Evolutionary conservation across 2,329 filamentous ascomycete species (phyloP).

Genomic region (Colletotrichum lupini): DNA sequence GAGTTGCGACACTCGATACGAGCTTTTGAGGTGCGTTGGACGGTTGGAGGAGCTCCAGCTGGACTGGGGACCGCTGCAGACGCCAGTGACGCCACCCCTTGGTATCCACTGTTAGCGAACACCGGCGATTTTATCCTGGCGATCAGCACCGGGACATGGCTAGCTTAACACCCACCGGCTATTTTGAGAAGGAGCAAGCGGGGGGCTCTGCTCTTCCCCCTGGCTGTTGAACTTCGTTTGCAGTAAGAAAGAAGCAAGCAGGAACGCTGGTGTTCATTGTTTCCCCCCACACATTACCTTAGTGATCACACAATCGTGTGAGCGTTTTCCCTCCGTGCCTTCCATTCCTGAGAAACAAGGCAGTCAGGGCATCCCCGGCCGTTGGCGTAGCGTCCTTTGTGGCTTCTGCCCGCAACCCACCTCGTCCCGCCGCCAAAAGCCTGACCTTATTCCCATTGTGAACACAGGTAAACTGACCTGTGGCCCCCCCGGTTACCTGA

Average conservation of each 20-base stretch:
- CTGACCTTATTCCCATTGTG: not conserved
- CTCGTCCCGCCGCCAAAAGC: not conserved
- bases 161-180: slow-evolving; percentile 12
- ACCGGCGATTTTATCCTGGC: not conserved
- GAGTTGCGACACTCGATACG: slow-evolving; percentile 18
- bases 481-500: too few relatives aligned
- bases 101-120: slow-evolving; percentile 24
- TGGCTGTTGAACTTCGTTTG: not conserved
- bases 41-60: not conserved
- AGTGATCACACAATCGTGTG: not conserved
- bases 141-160: slow-evolving; percentile 26
- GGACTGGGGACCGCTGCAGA: slow-evolving; percentile 26
- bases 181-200: slow-evolving; percentile 12
- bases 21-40: slow-evolving; percentile 4
- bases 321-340: not conserved
- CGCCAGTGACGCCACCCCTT: slow-evolving; percentile 12
- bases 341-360: not conserved
- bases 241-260: slow-evolving; percentile 4
- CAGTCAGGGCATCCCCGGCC: not conserved
- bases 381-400: slow-evolving; percentile 1
- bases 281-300: not conserved
- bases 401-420: not conserved
- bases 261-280: not conserved
- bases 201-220: not conserved
- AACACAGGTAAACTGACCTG: too few relatives aligned